Conservation (phyloP, 768 basidiomycete genomes). For the Phylloporus scabripes region DNA sequence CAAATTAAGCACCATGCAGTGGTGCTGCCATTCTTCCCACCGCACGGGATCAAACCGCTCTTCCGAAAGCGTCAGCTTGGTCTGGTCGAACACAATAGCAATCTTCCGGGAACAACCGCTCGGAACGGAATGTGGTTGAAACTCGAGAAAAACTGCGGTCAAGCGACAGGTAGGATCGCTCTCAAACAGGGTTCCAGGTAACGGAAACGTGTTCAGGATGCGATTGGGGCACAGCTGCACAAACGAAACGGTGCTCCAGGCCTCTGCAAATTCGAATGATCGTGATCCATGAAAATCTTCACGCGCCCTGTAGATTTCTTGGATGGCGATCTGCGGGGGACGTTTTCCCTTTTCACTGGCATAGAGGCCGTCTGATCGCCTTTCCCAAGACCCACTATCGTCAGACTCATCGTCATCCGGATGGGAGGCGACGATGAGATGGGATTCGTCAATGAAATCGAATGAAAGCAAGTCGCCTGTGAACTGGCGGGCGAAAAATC, state of each 20-base stretch:
- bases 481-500: constrained; percentile 13
- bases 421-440: constrained; percentile 23
- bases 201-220: constrained; percentile 34
- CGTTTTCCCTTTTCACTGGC: constrained; percentile 27
- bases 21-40: constrained; percentile 52
- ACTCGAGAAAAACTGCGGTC: constrained; percentile 39
- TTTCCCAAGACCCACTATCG: constrained; percentile 27
- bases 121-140: constrained; percentile 35
- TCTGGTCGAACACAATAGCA: constrained; percentile 50
- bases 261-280: constrained; percentile 49
- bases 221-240: constrained; percentile 47
- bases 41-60: constrained; percentile 43
- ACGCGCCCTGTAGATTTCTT: constrained; percentile 15
- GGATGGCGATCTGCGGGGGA: constrained; percentile 25
- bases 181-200: constrained; percentile 49
- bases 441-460: constrained; percentile 25
- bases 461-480: constrained; percentile 29
- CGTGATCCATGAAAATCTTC: constrained; percentile 12
- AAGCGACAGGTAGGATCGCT: constrained; percentile 48
- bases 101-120: constrained; percentile 36
- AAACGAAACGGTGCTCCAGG: constrained; percentile 41
- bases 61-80: constrained; percentile 41
- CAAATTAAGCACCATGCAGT: constrained; percentile 30
- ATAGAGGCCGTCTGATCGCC: constrained; percentile 29
- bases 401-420: constrained; percentile 32